A percentile compares a stretch with the other conserved stretches of the same genome.
Conservation (phyloP, 768 basidiomycete species). For the Mycena maculata region DNA sequence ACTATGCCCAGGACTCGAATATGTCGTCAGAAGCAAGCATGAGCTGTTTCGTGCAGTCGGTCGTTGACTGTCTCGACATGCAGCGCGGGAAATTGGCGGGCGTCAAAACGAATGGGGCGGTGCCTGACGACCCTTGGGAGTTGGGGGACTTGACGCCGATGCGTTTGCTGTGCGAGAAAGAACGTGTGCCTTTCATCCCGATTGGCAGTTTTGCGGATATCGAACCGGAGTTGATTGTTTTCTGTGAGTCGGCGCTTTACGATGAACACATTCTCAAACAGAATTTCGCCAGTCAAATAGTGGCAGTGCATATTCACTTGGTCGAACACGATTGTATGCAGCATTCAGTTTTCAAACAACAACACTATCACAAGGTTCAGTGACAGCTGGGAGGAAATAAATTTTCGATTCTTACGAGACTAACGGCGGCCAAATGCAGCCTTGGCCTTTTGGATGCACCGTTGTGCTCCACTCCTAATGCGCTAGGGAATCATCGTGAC, state of each 20-base stretch:
- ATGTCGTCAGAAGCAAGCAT: constrained; percentile 22
- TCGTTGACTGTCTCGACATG: constrained; percentile 8
- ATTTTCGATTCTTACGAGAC: not conserved
- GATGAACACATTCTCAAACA: not conserved
- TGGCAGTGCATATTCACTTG: not conserved
- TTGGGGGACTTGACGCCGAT: constrained; percentile 20
- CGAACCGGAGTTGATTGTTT: constrained; percentile 25
- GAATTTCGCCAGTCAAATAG: constrained; percentile 2
- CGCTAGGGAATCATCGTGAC: constrained; percentile 4
- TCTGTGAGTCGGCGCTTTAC: constrained; percentile 5
- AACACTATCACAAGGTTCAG: too few species aligned
- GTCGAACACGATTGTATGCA: too few species aligned
- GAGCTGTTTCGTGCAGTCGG: constrained; percentile 13
- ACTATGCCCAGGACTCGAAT: constrained; percentile 21
- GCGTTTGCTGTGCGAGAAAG: constrained; percentile 1
- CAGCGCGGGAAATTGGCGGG: not conserved
- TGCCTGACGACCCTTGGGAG: constrained; percentile 26
- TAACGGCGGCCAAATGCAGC: not conserved
- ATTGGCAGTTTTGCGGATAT: constrained; percentile 26
- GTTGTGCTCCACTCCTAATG: not conserved
- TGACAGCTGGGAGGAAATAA: too few species aligned
- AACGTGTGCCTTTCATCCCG: constrained; percentile 17
- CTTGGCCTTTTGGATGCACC: constrained; percentile 2
- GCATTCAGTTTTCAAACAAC: too few species aligned
- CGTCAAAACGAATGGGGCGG: constrained; percentile 24